Percentiles rank a stretch among this genome's conserved stretches.
Evolutionary conservation across 1,284 basidiomycete genomes (phyloP).

Genomic region (Leccinum variabile): DNA sequence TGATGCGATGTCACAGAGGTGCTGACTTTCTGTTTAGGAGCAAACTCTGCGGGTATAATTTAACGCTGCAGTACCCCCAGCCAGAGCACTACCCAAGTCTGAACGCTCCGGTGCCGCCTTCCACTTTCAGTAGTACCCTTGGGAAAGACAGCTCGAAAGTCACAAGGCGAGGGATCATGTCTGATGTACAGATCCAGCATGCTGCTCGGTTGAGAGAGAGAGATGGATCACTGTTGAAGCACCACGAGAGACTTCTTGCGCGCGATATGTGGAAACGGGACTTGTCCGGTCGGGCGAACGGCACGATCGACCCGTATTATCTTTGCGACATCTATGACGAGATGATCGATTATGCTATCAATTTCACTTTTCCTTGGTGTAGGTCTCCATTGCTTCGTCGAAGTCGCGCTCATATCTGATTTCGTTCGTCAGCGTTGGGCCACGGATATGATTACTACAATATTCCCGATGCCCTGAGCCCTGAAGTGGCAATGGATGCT

Average conservation of each 20-base stretch:
- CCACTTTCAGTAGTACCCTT: constrained; percentile 7
- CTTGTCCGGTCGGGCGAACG: constrained; percentile 45
- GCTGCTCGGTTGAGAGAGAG: background rate
- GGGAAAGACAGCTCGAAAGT: constrained; percentile 5
- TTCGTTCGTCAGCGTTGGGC: constrained; percentile 34
- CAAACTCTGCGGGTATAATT: constrained; percentile 62
- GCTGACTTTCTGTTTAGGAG: constrained; percentile 39
- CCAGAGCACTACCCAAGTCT: constrained; percentile 52
- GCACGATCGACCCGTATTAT: constrained; percentile 59
- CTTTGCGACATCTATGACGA: constrained; percentile 51
- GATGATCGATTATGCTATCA: constrained; percentile 58
- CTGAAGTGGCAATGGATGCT: background rate
- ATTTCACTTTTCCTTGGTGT: constrained; percentile 70
- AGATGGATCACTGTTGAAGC: background rate
- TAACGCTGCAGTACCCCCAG: constrained; percentile 72
- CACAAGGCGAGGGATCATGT: constrained; percentile 13
- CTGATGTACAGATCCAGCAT: constrained; percentile 16
- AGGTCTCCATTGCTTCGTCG: constrained; percentile 23
- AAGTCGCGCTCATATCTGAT: background rate
- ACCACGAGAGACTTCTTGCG: constrained; percentile 13
- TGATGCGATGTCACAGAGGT: constrained; percentile 18
- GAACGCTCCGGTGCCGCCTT: constrained; percentile 31
- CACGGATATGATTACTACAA: constrained; percentile 35
- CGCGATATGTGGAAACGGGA: constrained; percentile 46
- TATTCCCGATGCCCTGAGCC: background rate